Evolutionary conservation across 495 filamentous ascomycete genomes (phyloP).

Genomic region (Daldinia caldariorum): DNA sequence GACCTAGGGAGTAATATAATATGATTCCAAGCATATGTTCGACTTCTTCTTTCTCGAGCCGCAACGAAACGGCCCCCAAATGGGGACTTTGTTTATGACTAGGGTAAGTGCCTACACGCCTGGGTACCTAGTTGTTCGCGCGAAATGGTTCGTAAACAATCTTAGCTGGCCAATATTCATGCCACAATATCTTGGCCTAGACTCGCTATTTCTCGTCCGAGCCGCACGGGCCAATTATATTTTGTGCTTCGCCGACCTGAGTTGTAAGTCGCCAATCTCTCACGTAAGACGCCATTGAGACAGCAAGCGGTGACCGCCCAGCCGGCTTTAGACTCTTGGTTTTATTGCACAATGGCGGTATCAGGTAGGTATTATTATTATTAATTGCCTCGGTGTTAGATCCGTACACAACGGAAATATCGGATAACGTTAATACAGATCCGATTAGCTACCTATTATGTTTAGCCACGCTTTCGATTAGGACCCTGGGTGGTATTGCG

Average conservation of each 20-base stretch:
- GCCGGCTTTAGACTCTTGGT: not conserved
- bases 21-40: not conserved
- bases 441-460: not conserved
- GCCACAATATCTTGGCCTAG: not conserved
- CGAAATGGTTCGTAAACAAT: not conserved
- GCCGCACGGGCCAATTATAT: not conserved
- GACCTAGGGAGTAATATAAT: not conserved
- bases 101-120: not conserved
- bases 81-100: not conserved
- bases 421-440: not conserved
- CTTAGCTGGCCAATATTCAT: not conserved
- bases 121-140: not conserved
- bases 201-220: not conserved
- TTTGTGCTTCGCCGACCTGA: not conserved
- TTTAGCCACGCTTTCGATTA: conserved; percentile 1
- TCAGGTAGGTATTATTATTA: not conserved
- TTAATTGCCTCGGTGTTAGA: not conserved
- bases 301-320: not conserved
- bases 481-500: not conserved
- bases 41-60: not conserved
- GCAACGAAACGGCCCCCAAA: conserved; percentile 2
- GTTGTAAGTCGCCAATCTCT: not conserved
- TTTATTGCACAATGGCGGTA: not conserved
- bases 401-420: not conserved
- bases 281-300: not conserved